Evolutionary conservation across 768 basidiomycete species (phyloP), one percentile per base, ranked within the genome.

Genomic region (Clathrus columnatus): DNA sequence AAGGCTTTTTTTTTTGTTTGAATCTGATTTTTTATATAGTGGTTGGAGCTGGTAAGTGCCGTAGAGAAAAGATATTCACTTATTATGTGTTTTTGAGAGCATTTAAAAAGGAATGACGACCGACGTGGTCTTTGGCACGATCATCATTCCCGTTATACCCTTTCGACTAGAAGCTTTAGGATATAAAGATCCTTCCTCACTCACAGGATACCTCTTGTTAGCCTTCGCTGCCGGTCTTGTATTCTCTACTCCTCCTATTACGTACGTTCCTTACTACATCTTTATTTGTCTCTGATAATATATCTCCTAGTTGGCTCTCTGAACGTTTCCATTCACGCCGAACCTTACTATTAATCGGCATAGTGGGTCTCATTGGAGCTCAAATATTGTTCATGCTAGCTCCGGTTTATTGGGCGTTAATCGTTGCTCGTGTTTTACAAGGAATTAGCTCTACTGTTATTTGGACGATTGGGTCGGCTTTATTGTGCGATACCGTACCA

Each of bases 321-420:
- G 83, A 84, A 62, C 72, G 62, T 20, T 75, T 76, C 47, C 65
- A 73, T 27, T 69, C 69, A 17, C 68, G 82, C 30, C 73, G 72
- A 56, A 58, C 61, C 4, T 82, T 81, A 2, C 71, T 84, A 45
- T 59, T 83, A 10, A 24, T 72, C 5, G 83, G 81, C 16, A 68
- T 82, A 11, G 1, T 79, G 7, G 60, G 76, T 24, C 71, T 84
- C 30, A 65, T 79, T 4, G 78, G 70, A 5, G 78, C 80, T 1
- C 80, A 82, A 65, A 64, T 82, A 17, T 71, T 84, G 68, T 69
- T 85, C 10, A 83, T 84, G 81, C 78, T 82, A 60, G 80, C 81
- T 0, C 77, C 75, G 2, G 74, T 69, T 36, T 83, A 77, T 59
- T 61, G 75, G 53, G 65, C 82, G 11, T 81, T 85, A 81, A 75